These are phyloP conservation scores for Sarocladiaceae sp. DNA, from an alignment of 2,329 filamentous ascomycete species.

Conservation along the genomic window DNA sequence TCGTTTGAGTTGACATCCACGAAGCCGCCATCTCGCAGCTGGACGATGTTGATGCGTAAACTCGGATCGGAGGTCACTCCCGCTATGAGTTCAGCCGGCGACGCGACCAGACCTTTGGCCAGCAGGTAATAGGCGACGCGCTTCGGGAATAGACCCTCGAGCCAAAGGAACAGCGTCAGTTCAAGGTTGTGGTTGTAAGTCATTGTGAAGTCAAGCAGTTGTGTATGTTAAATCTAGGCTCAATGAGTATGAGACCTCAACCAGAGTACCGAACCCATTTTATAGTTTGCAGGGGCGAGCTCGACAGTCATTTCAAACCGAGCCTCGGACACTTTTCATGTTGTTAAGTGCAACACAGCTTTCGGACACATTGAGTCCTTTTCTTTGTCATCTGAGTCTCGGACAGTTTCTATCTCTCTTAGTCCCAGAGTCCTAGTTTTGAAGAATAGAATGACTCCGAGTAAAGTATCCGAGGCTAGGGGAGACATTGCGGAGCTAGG, in stretches of 20 bases:
- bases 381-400: no score
- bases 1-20: constrained; percentile 13
- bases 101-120: constrained; percentile 16
- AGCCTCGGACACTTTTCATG: not conserved
- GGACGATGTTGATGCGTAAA: constrained; percentile 14
- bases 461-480: not conserved
- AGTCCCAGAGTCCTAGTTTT: not conserved
- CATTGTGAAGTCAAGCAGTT: not conserved
- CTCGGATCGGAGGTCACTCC: constrained; percentile 13
- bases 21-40: not conserved
- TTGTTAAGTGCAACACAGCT: no score
- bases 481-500: not conserved
- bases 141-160: constrained; percentile 17
- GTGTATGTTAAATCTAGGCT: not conserved
- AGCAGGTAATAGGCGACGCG: constrained; percentile 19
- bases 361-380: no score
- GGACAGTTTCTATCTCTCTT: no score
- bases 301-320: not conserved
- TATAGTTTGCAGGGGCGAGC: not conserved
- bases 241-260: not conserved
- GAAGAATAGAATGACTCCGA: not conserved
- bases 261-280: not conserved
- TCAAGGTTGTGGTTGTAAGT: constrained; percentile 4
- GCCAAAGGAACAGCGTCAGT: constrained; percentile 19
- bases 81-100: constrained; percentile 11